Base-by-base conservation (phyloP, 179 eudicot genomes). In the Beta macrorhiza region DNA sequence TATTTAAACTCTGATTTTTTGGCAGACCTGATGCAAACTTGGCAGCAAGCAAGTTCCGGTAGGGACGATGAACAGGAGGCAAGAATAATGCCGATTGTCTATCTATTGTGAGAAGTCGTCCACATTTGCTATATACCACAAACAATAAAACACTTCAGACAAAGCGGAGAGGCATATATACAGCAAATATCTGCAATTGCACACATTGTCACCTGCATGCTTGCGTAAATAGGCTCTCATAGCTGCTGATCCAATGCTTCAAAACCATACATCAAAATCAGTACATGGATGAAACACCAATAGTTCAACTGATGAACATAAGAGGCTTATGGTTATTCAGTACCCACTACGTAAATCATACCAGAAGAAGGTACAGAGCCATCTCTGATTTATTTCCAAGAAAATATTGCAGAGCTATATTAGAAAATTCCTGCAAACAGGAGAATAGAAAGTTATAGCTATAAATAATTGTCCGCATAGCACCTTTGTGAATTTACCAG, bases 11-110 rank as follows among this genome's bases (percentile, higher is more conserved):
- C 85, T 81, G 83, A 78, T 87, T 88, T 56, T 78, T 87, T 0
- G 84, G 56, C 5, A 71, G 85, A 44, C 67, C 80, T 20, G 92
- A 80, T 22, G 87, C 51, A 72, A 22, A 68, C 80, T 84, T 89
- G 63, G 85, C 57, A 71, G 84, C 82, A 78, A 82, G 78, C 75
- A 92, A 87, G 67, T 87, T 83, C 44, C 86, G 84, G 81, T 90
- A 96, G 72, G 96, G 89, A 51, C 97, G 94, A 75, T 87, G 88
- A 79, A 94, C 92, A 16, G 99, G 97, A 83, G 99, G 99, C 83
- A 96, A 83, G 64, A 94, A 44, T 56, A 90, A 52, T 69, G 89
- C 90, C 62, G 89, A 89, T 77, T 96, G 93, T 85, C 84, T 92
- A 86, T 94, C 98, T 92, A 94, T 90, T 76, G 93, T 84, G 61